A percentile compares a stretch with the other conserved stretches of the same genome.
Evolutionary conservation across 257 asterid species (phyloP).

Genomic region (Nicotiana paniculata): DNA sequence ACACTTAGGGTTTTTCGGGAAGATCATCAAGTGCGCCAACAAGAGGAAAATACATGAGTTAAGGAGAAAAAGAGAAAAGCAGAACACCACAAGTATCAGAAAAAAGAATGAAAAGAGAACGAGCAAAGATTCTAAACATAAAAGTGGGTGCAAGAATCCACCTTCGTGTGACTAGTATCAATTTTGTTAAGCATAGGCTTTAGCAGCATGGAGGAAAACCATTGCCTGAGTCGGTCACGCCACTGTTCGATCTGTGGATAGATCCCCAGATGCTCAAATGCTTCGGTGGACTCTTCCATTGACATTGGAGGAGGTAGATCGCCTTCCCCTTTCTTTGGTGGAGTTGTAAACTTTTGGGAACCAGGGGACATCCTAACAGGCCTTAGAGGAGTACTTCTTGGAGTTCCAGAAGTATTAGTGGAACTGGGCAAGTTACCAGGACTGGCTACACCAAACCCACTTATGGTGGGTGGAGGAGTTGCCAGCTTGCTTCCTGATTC

Average conservation of each 20-base stretch:
- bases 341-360: slow-evolving; percentile 83
- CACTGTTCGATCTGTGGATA: slow-evolving; percentile 78
- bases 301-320: slow-evolving; percentile 94
- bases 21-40: not conserved
- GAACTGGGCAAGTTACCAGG: slow-evolving; percentile 56
- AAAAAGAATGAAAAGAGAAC: not conserved
- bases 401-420: slow-evolving; percentile 68
- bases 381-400: slow-evolving; percentile 84
- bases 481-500: slow-evolving; percentile 62
- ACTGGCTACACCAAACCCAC: slow-evolving; percentile 57
- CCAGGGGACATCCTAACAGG: slow-evolving; percentile 97
- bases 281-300: slow-evolving; percentile 77
- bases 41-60: not conserved
- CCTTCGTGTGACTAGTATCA: slow-evolving; percentile 79
- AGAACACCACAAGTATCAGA: not conserved
- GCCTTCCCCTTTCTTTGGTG: slow-evolving; percentile 90
- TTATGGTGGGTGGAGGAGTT: slow-evolving; percentile 75
- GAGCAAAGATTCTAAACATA: not conserved
- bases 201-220: slow-evolving; percentile 75
- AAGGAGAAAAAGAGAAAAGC: not conserved
- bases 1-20: not conserved
- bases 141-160: slow-evolving; percentile 18
- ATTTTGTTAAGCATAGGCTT: slow-evolving; percentile 75
- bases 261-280: slow-evolving; percentile 68
- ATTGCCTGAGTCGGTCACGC: slow-evolving; percentile 90